Evolutionary conservation across 2,329 filamentous ascomycete species (phyloP).

Genomic region (Parastagonospora avenae): DNA sequence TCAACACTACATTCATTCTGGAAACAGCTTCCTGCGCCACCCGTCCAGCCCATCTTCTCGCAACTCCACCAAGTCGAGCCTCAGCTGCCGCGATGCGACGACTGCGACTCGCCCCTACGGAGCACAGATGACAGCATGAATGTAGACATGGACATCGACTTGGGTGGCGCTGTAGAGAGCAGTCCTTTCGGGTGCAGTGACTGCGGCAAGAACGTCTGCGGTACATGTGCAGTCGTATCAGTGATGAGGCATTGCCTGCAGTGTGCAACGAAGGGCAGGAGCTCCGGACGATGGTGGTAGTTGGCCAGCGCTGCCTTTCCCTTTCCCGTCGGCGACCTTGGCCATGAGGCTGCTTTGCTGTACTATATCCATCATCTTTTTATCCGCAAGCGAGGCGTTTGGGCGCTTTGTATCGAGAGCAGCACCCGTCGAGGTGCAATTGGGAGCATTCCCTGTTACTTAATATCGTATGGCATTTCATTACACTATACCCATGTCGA

Average conservation of each 20-base stretch:
- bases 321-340: too few species aligned
- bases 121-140: slow-evolving; percentile 42
- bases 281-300: slow-evolving; percentile 14
- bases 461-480: too few species aligned
- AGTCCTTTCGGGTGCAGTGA: slow-evolving; percentile 44
- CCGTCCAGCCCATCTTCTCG: slow-evolving; percentile 26
- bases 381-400: too few species aligned
- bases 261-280: slow-evolving; percentile 41
- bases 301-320: too few species aligned
- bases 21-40: slow-evolving; percentile 45
- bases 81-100: slow-evolving; percentile 46
- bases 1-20: slow-evolving; percentile 57
- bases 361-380: too few species aligned
- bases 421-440: too few species aligned
- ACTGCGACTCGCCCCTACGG: slow-evolving; percentile 49
- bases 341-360: too few species aligned
- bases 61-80: slow-evolving; percentile 5
- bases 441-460: too few species aligned
- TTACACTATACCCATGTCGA: too few species aligned
- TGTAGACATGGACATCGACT: slow-evolving; percentile 46
- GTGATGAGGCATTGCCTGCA: slow-evolving; percentile 48
- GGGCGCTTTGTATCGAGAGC: too few species aligned
- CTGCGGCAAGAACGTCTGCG: slow-evolving; percentile 50
- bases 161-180: slow-evolving; percentile 20
- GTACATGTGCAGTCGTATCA: slow-evolving; percentile 48